Base-by-base conservation (phyloP, 129 eudicot species). In the Flaveria bidentis region DNA sequence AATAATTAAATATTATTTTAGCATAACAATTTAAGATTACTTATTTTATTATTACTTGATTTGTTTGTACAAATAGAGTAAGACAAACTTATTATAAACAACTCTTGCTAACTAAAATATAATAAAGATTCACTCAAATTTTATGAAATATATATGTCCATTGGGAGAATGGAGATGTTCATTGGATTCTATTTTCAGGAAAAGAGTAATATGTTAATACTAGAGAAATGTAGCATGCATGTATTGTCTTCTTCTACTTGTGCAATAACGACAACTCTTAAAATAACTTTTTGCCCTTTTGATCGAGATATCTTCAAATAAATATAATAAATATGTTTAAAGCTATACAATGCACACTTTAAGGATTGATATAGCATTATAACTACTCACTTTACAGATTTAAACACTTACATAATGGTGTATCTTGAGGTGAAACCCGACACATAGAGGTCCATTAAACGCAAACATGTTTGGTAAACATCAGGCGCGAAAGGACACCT, bases 111-210 rank as follows among this genome's bases (percentile, higher is more conserved):
- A 36, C 41, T 36, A 36, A 36, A 33, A 36, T 0, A 30, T 30
- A 36, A 36, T 4, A 4, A 36, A 36, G 41, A 36, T 36, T 36
- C 41, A 36, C 41, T 36, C 41, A 33, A 33, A 33, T 33, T 33
- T 33, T 33, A 36, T 36, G 41, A 36, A 5, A 45, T 45, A 45
- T 45, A 45, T 1, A 50, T 66, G 52, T 28, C 33, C 62, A 47
- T 75, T 33, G 72, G 63, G 52, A 15, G 23, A 76, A 49, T 50
- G 41, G 12, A 76, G 7, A 23, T 52, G 22, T 15, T 67, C 81
- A 67, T 77, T 20, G 81, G 81, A 77, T 77, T 15, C 81, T 55
- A 67, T 42, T 14, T 41, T 42, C 46, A 39, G 18, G n/a, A 41
- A 15, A 22, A 53, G 14, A 67, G 41, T 9, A 18, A 20, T 49